Evolutionary conservation across 768 basidiomycete genomes (phyloP).

Genomic region (Tricholoma furcatifolium): DNA sequence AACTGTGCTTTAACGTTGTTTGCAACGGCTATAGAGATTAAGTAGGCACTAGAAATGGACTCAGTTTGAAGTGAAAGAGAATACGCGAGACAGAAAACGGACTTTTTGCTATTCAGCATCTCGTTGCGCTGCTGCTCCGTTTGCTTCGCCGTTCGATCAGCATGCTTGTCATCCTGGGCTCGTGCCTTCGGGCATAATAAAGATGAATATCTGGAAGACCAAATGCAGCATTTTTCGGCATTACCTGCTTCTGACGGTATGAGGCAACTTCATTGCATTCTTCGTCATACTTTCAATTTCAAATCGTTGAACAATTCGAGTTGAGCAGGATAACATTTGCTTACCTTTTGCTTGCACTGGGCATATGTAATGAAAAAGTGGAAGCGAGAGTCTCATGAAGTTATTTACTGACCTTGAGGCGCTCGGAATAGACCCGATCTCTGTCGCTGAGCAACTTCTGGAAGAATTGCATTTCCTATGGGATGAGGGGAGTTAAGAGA

Average conservation of each 20-base stretch:
- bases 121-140: constrained; percentile 73
- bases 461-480: constrained; percentile 67
- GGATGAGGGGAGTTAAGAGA: constrained; percentile 4
- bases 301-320: constrained; percentile 15
- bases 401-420: constrained; percentile 55
- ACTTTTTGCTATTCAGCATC: constrained; percentile 87
- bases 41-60: constrained; percentile 50
- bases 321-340: background rate
- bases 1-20: constrained; percentile 71
- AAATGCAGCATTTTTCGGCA: constrained; percentile 11
- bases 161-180: constrained; percentile 71
- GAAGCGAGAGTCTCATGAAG: background rate
- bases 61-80: background rate
- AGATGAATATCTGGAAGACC: constrained; percentile 1
- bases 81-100: constrained; percentile 7
- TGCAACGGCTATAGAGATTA: constrained; percentile 68
- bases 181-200: constrained; percentile 45
- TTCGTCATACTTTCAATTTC: constrained; percentile 63
- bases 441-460: constrained; percentile 70
- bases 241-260: constrained; percentile 78
- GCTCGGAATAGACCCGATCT: constrained; percentile 66
- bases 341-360: constrained; percentile 66
- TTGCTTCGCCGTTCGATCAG: constrained; percentile 70
- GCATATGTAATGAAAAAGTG: background rate
- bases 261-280: constrained; percentile 73